Evolutionary conservation across 2,329 filamentous ascomycete genomes (phyloP), one percentile per base, ranked within the genome.

Genomic region (Fusarium pininemorale): DNA sequence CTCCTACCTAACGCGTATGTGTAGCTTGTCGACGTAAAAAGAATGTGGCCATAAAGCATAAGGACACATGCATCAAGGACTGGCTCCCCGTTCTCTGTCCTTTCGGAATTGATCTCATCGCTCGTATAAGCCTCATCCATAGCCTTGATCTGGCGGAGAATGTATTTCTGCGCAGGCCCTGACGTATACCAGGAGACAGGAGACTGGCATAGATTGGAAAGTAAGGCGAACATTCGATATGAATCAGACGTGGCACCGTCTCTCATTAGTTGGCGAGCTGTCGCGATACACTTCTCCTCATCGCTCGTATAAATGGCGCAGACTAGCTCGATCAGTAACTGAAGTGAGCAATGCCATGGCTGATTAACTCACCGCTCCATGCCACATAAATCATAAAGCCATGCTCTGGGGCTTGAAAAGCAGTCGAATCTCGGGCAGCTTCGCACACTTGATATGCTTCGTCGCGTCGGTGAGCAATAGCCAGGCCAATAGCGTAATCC

Each of bases 131-230:
- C 85, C 83, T 85, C 50, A 92, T 99, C 96, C 85, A 97, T 93
- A 7, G 91, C 90, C 81, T 97, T 97, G 83, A 99, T 94, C 82
- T 97, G 94, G 9, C 96, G 91, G 66, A 98, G 87, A 78, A 98
- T 91, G 79, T 94, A 97, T 81, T 98, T 98, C 82, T 98, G 95
- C 26, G 92, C 92, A 1, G 94, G 92, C 0, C 94, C 93, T 6
- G 92, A 92, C 58, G 92, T 92, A 82, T 96, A 98, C 86, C 92
- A 94, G 37, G 91, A 89, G 42, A 90, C 86, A 4, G 92, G 90
- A 20, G 93, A 91, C 59, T 94, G 91, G 78, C 91, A 94, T 13
- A 97, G 85, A 24, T 93, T 90, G 64, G 93, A 93, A n/a, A 96
- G 85, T 28, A 92, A 89, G 37, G 92, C 90, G 80, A 96, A 97